phyloP scores from a whole-genome alignment of 2,329 filamentous ascomycete genomes.

The Exophiala phaeomuriformis region DNA sequence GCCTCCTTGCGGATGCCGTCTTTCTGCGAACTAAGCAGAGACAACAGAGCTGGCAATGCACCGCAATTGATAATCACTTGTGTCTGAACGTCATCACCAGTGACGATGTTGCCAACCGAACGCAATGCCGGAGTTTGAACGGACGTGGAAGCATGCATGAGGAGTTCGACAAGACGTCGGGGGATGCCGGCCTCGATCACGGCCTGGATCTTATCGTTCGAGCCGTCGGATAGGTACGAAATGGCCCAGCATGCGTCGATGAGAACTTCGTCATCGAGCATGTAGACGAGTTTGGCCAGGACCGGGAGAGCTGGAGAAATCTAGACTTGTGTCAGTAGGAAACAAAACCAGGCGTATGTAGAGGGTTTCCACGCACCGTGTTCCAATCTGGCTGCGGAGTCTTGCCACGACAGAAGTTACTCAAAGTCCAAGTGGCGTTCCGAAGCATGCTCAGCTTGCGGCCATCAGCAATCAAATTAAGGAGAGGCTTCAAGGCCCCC shows the following conservation, averaged over 20 bases:
- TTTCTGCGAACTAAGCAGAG: slow-evolving; percentile 91
- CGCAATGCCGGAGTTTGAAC: slow-evolving; percentile 95
- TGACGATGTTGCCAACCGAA: slow-evolving; percentile 98
- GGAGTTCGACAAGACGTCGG: slow-evolving; percentile 86
- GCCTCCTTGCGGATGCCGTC: slow-evolving; percentile 98
- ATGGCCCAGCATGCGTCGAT: slow-evolving; percentile 99
- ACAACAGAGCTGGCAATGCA: slow-evolving; percentile 82
- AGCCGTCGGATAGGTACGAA: slow-evolving; percentile 93
- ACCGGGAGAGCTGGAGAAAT: slow-evolving; percentile 92
- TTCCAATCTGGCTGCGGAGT: slow-evolving; percentile 97
- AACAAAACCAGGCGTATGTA: slow-evolving; percentile 1
- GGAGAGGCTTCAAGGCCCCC: slow-evolving; percentile 82
- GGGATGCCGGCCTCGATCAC: slow-evolving; percentile 98
- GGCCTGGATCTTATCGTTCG: slow-evolving; percentile 98
- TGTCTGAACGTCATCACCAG: slow-evolving; percentile 95
- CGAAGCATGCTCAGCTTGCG: slow-evolving; percentile 98
- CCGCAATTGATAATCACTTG: slow-evolving; percentile 99
- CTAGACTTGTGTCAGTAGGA: slow-evolving; percentile 42
- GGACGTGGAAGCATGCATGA: slow-evolving; percentile 97
- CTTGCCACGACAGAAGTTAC: slow-evolving; percentile 99
- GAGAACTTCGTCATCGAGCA: slow-evolving; percentile 92
- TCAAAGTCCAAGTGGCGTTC: slow-evolving; percentile 97
- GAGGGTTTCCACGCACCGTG: slow-evolving; percentile 57
- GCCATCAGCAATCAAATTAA: slow-evolving; percentile 87
- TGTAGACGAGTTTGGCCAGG: slow-evolving; percentile 95